These are phyloP conservation scores for Aspergillus kassunensis DNA, from an alignment of 495 filamentous ascomycete species.

Conservation along the genomic window DNA sequence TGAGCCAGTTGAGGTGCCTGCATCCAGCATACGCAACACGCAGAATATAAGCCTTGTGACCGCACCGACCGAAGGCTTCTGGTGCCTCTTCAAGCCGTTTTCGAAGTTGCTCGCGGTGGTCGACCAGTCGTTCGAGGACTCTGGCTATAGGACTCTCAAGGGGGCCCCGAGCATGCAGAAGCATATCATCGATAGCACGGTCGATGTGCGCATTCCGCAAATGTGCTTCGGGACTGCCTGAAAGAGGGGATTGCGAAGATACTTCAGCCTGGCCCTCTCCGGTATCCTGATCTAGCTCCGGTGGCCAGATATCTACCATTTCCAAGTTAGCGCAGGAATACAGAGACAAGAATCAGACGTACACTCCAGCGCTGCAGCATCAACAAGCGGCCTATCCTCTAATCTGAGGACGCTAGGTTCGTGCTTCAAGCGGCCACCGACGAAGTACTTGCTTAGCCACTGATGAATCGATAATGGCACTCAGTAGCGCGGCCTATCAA, in stretches of 20 bases:
- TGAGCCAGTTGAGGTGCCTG: constrained; percentile 16
- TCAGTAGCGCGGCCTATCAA: constrained; percentile 11
- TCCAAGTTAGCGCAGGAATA: constrained; percentile 12
- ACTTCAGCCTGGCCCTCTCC: too few relatives aligned
- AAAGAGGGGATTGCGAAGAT: background rate
- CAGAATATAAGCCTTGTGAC: constrained; percentile 12
- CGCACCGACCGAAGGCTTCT: constrained; percentile 8
- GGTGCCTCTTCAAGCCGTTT: constrained; percentile 14
- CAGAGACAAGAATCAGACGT: background rate
- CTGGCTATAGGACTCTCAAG: constrained; percentile 5
- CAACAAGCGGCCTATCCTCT: constrained; percentile 12
- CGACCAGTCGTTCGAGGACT: constrained; percentile 6
- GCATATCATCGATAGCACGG: constrained; percentile 17
- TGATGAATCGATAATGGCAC: constrained; percentile 10
- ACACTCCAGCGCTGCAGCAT: constrained; percentile 15
- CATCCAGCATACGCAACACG: constrained; percentile 14
- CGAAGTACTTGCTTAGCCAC: constrained; percentile 11
- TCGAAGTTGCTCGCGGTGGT: constrained; percentile 13
- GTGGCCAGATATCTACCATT: constrained; percentile 17
- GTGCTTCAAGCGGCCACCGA: background rate
- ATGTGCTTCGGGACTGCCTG: constrained; percentile 4
- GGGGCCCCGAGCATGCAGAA: constrained; percentile 10
- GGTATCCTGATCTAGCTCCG: constrained; percentile 4
- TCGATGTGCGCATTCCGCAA: constrained; percentile 6
- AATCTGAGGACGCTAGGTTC: constrained; percentile 2